Evolutionary conservation across 2,329 filamentous ascomycete species (phyloP).

Genomic region (Nigrospora oryzae): DNA sequence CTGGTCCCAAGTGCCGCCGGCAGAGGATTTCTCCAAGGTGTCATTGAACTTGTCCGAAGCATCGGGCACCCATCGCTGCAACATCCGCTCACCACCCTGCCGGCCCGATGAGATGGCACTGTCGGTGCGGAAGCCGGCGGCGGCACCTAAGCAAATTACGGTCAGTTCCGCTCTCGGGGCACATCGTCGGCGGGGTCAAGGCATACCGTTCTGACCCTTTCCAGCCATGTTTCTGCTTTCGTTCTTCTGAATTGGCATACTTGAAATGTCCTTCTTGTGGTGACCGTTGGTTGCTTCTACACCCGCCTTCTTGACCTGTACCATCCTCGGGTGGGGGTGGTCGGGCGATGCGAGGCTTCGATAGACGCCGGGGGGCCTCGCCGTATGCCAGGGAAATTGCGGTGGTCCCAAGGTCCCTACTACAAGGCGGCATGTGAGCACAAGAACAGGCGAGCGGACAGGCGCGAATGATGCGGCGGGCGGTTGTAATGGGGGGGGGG

Average conservation of each 20-base stretch:
- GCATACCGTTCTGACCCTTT: conserved; percentile 22
- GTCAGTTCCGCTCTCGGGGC: background rate
- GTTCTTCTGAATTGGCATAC: conserved; percentile 21
- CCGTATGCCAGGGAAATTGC: too few species aligned
- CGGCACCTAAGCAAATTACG: conserved; percentile 42
- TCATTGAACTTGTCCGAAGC: conserved; percentile 54
- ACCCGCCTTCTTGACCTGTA: conserved; percentile 21
- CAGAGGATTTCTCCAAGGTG: conserved; percentile 57
- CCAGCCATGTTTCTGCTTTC: conserved; percentile 17
- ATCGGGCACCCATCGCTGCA: conserved; percentile 77
- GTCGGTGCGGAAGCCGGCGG: conserved; percentile 74
- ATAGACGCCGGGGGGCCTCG: background rate
- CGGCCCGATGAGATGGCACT: conserved; percentile 74
- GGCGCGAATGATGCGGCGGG: too few species aligned
- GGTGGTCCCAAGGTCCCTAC: background rate
- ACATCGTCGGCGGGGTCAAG: conserved; percentile 30
- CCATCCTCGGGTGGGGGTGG: conserved; percentile 21
- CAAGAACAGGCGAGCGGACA: background rate
- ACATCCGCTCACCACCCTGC: conserved; percentile 59
- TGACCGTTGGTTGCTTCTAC: conserved; percentile 18
- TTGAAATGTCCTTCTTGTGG: conserved; percentile 17
- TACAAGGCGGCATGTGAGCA: background rate
- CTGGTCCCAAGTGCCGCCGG: conserved; percentile 69
- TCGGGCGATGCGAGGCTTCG: conserved; percentile 3
- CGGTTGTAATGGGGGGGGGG: too few species aligned